phyloP scores from a whole-genome alignment of 306 rosid species.

The Vigna mungo region DNA sequence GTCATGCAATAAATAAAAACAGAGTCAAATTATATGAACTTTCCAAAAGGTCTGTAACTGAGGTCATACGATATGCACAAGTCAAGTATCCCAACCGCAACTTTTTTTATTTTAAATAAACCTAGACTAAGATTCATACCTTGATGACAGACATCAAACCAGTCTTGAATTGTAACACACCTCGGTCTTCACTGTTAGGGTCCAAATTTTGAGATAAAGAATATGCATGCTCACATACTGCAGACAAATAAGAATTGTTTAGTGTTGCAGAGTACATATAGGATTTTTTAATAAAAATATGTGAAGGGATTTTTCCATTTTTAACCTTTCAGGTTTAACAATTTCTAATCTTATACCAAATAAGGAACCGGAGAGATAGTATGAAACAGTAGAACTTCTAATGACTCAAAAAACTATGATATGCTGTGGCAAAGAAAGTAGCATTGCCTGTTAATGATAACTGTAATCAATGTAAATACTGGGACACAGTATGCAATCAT shows the following conservation, averaged over 20 bases:
- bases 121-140: slow-evolving; percentile 54
- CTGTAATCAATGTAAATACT: too few relatives aligned
- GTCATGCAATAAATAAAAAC: slow-evolving; percentile 16
- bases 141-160: slow-evolving; percentile 97
- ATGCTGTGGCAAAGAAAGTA: too few relatives aligned
- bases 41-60: background rate
- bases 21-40: slow-evolving; percentile 2
- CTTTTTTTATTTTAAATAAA: background rate
- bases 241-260: slow-evolving; percentile 40
- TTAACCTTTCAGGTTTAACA: slow-evolving; percentile 7
- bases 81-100: slow-evolving; percentile 18
- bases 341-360: slow-evolving; percentile 16
- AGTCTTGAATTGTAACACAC: slow-evolving; percentile 96
- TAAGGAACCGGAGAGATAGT: slow-evolving; percentile 24
- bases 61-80: slow-evolving; percentile 25
- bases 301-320: background rate
- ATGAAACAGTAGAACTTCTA: background rate
- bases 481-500: too few relatives aligned
- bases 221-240: slow-evolving; percentile 98
- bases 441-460: too few relatives aligned
- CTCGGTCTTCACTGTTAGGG: slow-evolving; percentile 97
- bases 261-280: background rate
- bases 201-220: slow-evolving; percentile 88
- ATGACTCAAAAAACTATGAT: too few relatives aligned
- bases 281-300: background rate